phyloP scores from a whole-genome alignment of 768 basidiomycete genomes.

The Rhizopogon roseolus region DNA sequence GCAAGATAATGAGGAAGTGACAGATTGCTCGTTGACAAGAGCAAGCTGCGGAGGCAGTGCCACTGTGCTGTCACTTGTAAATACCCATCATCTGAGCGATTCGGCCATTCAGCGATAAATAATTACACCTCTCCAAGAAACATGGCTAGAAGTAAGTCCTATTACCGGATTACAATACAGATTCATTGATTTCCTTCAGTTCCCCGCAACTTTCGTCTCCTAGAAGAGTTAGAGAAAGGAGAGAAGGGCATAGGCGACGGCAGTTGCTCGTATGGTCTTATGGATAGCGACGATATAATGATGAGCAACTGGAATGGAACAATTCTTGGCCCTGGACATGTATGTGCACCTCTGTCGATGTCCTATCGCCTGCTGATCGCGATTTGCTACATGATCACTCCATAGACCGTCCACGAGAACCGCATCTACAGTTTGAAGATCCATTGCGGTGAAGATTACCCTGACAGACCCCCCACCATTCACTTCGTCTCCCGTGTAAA shows the following conservation, averaged over 20 bases:
- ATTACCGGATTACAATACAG: neutral
- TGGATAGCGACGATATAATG: constrained; percentile 92
- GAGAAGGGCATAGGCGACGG: constrained; percentile 99
- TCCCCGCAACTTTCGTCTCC: constrained; percentile 91
- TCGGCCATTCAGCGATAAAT: no score
- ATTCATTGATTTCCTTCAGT: constrained; percentile 45
- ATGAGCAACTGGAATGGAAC: constrained; percentile 99
- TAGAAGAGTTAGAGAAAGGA: constrained; percentile 99
- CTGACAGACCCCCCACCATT: constrained; percentile 73
- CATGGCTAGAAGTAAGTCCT: constrained; percentile 51
- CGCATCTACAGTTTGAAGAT: constrained; percentile 96
- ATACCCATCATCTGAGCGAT: neutral
- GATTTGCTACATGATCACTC: no score
- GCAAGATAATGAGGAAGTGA: constrained; percentile 3
- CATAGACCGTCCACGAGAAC: constrained; percentile 95
- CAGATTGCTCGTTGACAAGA: constrained; percentile 1
- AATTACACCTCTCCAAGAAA: constrained; percentile 6
- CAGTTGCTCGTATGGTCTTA: constrained; percentile 93
- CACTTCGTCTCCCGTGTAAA: constrained; percentile 89
- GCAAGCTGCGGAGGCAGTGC: constrained; percentile 27
- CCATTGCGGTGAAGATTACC: constrained; percentile 71
- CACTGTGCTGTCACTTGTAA: constrained; percentile 4
- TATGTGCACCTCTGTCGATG: constrained; percentile 33
- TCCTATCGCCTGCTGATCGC: neutral
- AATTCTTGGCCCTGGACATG: constrained; percentile 97